These are phyloP conservation scores for Microascus cirrosus DNA, from an alignment of 2,329 filamentous ascomycete genomes.

Conservation along the genomic window DNA sequence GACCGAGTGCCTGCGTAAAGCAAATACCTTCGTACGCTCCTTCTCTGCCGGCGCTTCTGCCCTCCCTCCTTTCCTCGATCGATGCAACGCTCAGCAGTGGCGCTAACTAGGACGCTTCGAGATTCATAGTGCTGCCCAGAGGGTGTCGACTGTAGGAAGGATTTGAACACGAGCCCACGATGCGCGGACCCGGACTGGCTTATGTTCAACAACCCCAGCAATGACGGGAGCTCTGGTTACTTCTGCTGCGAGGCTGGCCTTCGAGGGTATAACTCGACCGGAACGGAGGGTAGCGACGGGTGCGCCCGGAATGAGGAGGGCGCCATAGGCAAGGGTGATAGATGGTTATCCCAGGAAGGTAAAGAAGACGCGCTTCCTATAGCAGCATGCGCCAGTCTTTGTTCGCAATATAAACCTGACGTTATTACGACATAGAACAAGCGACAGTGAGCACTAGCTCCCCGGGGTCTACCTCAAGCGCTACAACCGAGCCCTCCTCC, in stretches of 20 bases:
- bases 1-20: neutral
- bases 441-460: neutral
- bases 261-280: neutral
- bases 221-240: neutral
- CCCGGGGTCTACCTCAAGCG: no score
- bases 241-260: neutral
- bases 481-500: neutral
- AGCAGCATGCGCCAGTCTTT: no score
- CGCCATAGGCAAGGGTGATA: neutral
- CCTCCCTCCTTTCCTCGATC: neutral
- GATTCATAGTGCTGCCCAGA: neutral
- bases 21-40: neutral
- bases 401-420: neutral
- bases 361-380: neutral
- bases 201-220: neutral
- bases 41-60: neutral
- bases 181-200: neutral
- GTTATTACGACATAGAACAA: neutral
- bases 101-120: neutral
- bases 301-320: neutral
- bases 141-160: neutral
- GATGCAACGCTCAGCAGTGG: neutral
- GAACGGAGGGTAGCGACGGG: neutral
- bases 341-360: neutral
- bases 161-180: neutral